A percentile compares a stretch with the other conserved stretches of the same genome.
These are phyloP conservation scores for Epichloe gansuensis DNA, from an alignment of 2,329 filamentous ascomycete genomes.

Conservation along the genomic window DNA sequence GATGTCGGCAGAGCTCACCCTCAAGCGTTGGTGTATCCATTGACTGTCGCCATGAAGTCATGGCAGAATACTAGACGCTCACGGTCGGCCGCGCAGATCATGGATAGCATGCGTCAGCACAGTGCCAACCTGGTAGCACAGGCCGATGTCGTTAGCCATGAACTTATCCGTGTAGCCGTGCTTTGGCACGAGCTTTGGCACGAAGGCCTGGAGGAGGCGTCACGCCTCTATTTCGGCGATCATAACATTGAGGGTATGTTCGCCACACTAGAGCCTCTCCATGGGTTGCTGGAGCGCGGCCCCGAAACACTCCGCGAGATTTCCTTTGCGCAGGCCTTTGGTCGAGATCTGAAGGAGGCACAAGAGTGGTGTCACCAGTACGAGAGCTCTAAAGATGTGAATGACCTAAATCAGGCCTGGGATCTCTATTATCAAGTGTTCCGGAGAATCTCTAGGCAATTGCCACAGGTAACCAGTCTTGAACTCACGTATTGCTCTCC, in stretches of 20 bases:
- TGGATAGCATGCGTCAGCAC: conserved; percentile 96
- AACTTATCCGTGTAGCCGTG: conserved; percentile 92
- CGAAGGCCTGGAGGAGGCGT: conserved; percentile 93
- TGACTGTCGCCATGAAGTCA: conserved; percentile 97
- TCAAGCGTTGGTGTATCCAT: conserved; percentile 88
- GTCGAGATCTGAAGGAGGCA: conserved; percentile 85
- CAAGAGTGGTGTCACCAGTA: conserved; percentile 94
- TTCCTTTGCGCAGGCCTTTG: conserved; percentile 95
- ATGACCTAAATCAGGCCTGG: conserved; percentile 96
- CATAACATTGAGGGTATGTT: conserved; percentile 98
- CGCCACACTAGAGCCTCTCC: conserved; percentile 72
- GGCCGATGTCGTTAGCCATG: conserved; percentile 86
- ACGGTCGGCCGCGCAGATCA: conserved; percentile 79
- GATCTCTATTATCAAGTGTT: conserved; percentile 99
- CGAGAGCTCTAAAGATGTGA: conserved; percentile 74
- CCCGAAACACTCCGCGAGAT: conserved; percentile 91
- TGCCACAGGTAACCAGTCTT: conserved; percentile 82
- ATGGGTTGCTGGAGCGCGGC: conserved; percentile 80
- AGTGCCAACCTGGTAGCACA: conserved; percentile 88
- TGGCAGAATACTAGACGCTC: conserved; percentile 68
- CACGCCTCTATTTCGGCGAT: conserved; percentile 90
- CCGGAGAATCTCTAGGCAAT: conserved; percentile 82
- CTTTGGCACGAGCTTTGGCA: conserved; percentile 99
- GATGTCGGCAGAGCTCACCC: conserved; percentile 92
- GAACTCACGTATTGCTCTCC: conserved; percentile 96